Percentiles rank a stretch among this genome's conserved stretches.
Conservation (phyloP, 1,139 yeast genomes). For the Protomyces macrosporus region DNA sequence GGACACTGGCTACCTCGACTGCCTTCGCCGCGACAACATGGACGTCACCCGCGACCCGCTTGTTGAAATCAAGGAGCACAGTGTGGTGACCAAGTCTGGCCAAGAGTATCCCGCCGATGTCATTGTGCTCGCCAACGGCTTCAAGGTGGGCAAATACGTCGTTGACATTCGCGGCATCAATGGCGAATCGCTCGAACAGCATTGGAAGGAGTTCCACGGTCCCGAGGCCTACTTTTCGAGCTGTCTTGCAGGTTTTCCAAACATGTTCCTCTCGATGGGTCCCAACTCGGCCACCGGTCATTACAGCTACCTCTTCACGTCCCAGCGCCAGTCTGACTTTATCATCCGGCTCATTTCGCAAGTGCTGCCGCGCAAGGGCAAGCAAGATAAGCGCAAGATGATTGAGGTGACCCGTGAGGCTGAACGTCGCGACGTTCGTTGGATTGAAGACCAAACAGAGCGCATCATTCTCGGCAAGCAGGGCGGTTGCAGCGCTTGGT, state of each 20-base stretch:
- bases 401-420: conserved; percentile 20
- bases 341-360: conserved; percentile 9
- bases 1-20: conserved; percentile 36
- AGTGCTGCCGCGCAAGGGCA: not conserved
- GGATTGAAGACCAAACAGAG: conserved; percentile 16
- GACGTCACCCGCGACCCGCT: conserved; percentile 35
- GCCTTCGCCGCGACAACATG: conserved; percentile 35
- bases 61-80: conserved; percentile 33
- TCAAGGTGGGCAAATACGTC: conserved; percentile 21
- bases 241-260: conserved; percentile 18
- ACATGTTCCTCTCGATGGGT: conserved; percentile 25
- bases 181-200: conserved; percentile 4
- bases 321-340: conserved; percentile 18
- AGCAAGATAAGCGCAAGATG: conserved; percentile 1
- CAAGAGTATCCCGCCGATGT: conserved; percentile 34
- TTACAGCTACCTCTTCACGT: conserved; percentile 17
- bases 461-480: conserved; percentile 20
- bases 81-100: conserved; percentile 33
- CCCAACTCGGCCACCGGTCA: conserved; percentile 27
- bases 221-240: conserved; percentile 19
- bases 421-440: conserved; percentile 11
- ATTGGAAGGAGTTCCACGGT: conserved; percentile 16
- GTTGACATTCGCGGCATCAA: conserved; percentile 21
- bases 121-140: conserved; percentile 37
- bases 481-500: conserved; percentile 24